These are phyloP conservation scores for Laguncularia racemosa DNA, from an alignment of 345 rosid species.

Conservation along the genomic window DNA sequence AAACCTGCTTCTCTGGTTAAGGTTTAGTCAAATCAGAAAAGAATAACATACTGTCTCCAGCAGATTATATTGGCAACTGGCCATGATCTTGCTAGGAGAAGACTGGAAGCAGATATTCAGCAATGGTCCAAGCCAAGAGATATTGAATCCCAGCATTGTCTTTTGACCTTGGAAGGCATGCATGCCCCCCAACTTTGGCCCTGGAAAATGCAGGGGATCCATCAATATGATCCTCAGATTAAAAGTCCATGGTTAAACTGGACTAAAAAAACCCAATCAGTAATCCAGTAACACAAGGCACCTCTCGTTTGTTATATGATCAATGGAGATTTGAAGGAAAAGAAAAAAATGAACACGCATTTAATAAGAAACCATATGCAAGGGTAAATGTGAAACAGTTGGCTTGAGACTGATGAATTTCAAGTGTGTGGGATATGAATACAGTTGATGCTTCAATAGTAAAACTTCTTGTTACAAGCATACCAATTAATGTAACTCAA, in stretches of 20 bases:
- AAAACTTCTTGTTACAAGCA: too few species aligned
- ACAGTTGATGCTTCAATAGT: too few species aligned
- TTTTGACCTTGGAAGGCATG: conserved; percentile 36
- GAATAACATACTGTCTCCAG: background rate
- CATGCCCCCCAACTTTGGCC: conserved; percentile 34
- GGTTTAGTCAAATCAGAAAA: background rate
- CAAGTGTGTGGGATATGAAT: too few species aligned
- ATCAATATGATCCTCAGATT: conserved; percentile 24
- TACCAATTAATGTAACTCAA: too few species aligned
- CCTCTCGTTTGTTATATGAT: too few species aligned
- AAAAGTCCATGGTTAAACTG: conserved; percentile 9
- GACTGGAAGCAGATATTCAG: conserved; percentile 18
- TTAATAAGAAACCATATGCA: too few species aligned
- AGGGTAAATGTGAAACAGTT: too few species aligned
- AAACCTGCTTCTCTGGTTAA: conserved; percentile 1
- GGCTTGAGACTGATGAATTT: too few species aligned
- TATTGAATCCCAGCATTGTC: conserved; percentile 24
- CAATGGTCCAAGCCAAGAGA: conserved; percentile 20
- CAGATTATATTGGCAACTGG: too few species aligned
- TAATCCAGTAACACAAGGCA: background rate
- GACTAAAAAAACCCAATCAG: conserved; percentile 7
- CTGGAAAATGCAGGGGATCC: conserved; percentile 43
- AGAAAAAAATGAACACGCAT: too few species aligned
- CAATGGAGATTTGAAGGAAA: too few species aligned
- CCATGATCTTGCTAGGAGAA: conserved; percentile 9